phyloP scores from a whole-genome alignment of 2,329 filamentous ascomycete genomes.

The Lasiodiplodia sp. region DNA sequence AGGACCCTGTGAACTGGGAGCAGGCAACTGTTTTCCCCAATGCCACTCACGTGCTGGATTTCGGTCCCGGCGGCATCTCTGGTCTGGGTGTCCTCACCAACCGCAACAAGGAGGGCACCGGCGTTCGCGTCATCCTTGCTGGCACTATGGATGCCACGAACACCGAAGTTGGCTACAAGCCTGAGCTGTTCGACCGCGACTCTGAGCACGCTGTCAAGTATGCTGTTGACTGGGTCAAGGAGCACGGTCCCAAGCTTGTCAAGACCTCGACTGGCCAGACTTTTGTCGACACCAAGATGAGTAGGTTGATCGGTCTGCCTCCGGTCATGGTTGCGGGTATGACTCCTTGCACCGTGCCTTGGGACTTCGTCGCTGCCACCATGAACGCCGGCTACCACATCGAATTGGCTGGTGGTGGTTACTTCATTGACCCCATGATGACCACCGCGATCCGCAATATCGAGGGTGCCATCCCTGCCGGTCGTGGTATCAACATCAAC shows the following conservation, averaged over 20 bases:
- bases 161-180: constrained; percentile 93
- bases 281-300: constrained; percentile 87
- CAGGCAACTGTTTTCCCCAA: constrained; percentile 88
- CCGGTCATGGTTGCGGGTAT: constrained; percentile 59
- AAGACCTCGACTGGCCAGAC: constrained; percentile 89
- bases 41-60: constrained; percentile 94
- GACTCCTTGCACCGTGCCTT: constrained; percentile 57
- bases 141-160: constrained; percentile 92
- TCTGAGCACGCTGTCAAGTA: constrained; percentile 94
- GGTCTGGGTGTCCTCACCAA: constrained; percentile 95
- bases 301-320: constrained; percentile 54
- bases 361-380: constrained; percentile 61
- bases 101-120: constrained; percentile 98
- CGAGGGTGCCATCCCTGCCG: constrained; percentile 53
- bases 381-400: constrained; percentile 61
- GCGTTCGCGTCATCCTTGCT: constrained; percentile 93
- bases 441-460: constrained; percentile 56
- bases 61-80: constrained; percentile 95
- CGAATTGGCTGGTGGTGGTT: constrained; percentile 60
- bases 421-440: constrained; percentile 55
- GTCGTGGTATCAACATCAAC: constrained; percentile 61
- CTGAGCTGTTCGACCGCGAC: constrained; percentile 95
- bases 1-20: constrained; percentile 95
- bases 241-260: constrained; percentile 90
- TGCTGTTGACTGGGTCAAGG: constrained; percentile 96